These are phyloP conservation scores for Penicillium coprophilum DNA, from an alignment of 495 filamentous ascomycete genomes.

Conservation along the genomic window DNA sequence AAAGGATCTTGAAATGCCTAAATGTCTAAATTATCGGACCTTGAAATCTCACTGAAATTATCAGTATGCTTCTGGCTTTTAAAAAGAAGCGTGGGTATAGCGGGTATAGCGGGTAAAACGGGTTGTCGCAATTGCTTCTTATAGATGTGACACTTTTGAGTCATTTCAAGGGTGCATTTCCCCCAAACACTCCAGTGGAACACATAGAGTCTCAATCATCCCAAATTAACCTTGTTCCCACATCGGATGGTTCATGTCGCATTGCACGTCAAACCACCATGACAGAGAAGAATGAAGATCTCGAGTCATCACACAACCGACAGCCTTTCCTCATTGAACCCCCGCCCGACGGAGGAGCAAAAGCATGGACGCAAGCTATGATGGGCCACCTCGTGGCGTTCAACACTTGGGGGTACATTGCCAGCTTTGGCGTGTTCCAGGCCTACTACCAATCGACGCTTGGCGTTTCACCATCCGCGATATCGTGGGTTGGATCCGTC, in stretches of 20 bases:
- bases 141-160: neutral
- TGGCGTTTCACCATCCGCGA: slow-evolving; percentile 36
- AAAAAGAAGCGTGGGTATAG: neutral
- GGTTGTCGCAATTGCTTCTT: neutral
- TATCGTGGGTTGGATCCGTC: slow-evolving; percentile 52
- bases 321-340: neutral
- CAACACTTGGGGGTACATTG: neutral
- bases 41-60: too few species aligned
- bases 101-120: neutral
- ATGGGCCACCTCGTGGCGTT: neutral
- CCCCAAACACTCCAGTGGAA: neutral
- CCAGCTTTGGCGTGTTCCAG: slow-evolving; percentile 35
- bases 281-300: neutral
- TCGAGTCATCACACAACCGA: neutral
- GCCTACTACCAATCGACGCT: slow-evolving; percentile 25
- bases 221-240: neutral
- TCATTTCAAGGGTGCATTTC: neutral
- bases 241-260: neutral
- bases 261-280: neutral
- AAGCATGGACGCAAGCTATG: neutral
- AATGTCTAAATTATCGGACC: neutral
- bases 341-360: neutral
- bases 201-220: neutral
- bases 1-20: neutral
- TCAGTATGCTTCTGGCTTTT: neutral